Base-by-base conservation (phyloP, 2,329 filamentous ascomycete genomes). In the Fusarium domesticum region DNA sequence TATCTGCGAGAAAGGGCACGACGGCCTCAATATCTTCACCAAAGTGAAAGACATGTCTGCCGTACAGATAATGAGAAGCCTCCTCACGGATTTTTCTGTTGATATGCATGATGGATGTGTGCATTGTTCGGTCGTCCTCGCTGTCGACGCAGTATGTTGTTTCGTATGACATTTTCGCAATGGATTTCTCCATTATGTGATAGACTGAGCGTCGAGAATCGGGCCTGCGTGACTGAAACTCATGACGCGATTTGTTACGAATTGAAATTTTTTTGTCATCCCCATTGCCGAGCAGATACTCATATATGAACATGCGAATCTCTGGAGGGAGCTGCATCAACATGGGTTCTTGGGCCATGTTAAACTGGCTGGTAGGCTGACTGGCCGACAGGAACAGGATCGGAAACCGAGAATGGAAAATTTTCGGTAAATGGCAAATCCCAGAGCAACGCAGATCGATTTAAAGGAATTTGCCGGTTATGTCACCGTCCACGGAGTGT, bases 11-110 rank as follows among this genome's bases (percentile, higher is more conserved):
- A 58, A 84, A 84, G 0, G 80, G 78, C 1, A 75, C 70, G 6
- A 81, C 71, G 14, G 80, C 78, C 62, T 84, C 81, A 51, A 84
- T 69, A 62, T 80, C 71, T 37, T 71, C 70, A 48, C 75, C 76
- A 60, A 85, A 85, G 55, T 77, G 74, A 60, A 84, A 84, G 1
- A 68, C 67, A 58, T 82, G 77, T 43, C 61, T 66, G 6, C 67
- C 69, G 62, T 84, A 85, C 4, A 85, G 66, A 14, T 79, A 59
- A 45, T 75, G 70, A 4, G 74, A 66, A n/a, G 76, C 74, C 60
- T 84, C 81, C 46, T 70, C 66, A 59, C 83, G 70, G 39, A 82
- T 67, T 42, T 69, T 68, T 32, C 68, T 67, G 56, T 68, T 75
- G 16, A 67, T 68, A 38, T 64, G 56, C 70, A 80, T 65, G 54